These are phyloP conservation scores for Psilocybe cubensis DNA, from an alignment of 768 basidiomycete species.

Conservation along the genomic window DNA sequence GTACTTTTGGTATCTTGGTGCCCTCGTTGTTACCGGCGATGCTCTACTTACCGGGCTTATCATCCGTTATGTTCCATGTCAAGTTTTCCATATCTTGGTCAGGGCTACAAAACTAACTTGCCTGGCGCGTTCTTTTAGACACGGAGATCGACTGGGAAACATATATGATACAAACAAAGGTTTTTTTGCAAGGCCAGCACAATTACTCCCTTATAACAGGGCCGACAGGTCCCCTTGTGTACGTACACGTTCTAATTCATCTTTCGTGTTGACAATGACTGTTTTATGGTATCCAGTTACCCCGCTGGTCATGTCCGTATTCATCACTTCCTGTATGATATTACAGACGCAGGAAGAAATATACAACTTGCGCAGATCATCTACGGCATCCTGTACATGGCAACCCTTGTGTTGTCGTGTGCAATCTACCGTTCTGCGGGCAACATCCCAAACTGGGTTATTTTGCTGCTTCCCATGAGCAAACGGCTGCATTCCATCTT, in stretches of 20 bases:
- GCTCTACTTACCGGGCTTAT: constrained; percentile 78
- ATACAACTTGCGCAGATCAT: constrained; percentile 74
- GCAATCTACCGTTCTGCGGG: constrained; percentile 68
- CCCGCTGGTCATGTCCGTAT: constrained; percentile 92
- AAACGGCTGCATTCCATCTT: constrained; percentile 96
- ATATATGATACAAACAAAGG: constrained; percentile 86
- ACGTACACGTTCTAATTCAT: constrained; percentile 27
- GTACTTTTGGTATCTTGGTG: constrained; percentile 72
- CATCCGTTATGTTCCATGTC: constrained; percentile 83
- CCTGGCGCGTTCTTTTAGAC: constrained; percentile 51
- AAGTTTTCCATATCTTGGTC: constrained; percentile 30
- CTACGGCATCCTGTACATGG: constrained; percentile 76
- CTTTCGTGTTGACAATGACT: not conserved
- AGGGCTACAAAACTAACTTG: constrained; percentile 15
- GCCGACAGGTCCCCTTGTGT: constrained; percentile 95
- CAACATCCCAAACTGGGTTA: constrained; percentile 69
- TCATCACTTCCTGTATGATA: constrained; percentile 67
- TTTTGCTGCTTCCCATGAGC: constrained; percentile 79
- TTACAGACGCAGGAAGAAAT: constrained; percentile 66
- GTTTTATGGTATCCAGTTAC: constrained; percentile 57
- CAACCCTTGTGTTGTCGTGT: constrained; percentile 64
- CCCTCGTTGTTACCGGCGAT: constrained; percentile 74
- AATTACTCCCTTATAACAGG: constrained; percentile 84
- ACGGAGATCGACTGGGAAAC: constrained; percentile 99
- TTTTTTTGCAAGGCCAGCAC: constrained; percentile 80